Evolutionary conservation across 2,329 filamentous ascomycete genomes (phyloP).

Genomic region (Botrytis aclada): DNA sequence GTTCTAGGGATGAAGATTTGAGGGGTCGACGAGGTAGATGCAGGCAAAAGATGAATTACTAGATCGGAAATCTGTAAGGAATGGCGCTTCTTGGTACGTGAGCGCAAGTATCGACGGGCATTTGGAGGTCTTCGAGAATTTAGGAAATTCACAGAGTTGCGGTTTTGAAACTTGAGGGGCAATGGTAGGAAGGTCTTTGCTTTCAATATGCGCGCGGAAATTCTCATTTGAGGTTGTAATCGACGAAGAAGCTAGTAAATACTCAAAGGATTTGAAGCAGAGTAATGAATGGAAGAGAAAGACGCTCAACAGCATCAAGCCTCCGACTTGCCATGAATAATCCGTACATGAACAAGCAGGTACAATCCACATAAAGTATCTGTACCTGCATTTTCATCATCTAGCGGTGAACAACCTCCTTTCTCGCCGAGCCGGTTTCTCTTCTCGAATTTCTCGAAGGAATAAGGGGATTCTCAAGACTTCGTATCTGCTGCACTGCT

Average conservation of each 20-base stretch:
- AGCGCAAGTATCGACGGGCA: not conserved
- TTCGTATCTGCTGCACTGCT: not conserved
- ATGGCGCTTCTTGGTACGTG: not conserved
- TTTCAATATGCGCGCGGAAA: not conserved
- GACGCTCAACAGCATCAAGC: not conserved
- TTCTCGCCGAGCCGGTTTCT: not conserved
- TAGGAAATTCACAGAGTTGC: not conserved
- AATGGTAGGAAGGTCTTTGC: not conserved
- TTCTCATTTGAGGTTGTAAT: not conserved
- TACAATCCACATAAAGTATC: not conserved
- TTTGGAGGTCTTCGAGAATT: not conserved
- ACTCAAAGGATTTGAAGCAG: not conserved
- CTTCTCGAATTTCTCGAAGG: not conserved
- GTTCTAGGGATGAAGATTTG: not conserved
- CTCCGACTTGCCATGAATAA: not conserved
- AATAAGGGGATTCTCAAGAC: not conserved
- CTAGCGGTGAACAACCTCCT: slow-evolving; percentile 1
- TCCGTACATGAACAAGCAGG: not conserved
- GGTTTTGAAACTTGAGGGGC: not conserved
- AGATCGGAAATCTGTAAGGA: not conserved
- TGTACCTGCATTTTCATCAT: not conserved
- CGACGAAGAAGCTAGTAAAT: not conserved
- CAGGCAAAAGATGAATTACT: not conserved
- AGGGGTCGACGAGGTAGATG: not conserved
- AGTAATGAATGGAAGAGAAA: not conserved